Evolutionary conservation across 2,329 filamentous ascomycete genomes (phyloP), one percentile per base, ranked within the genome.

Genomic region (Hymenoscyphus salicellus): DNA sequence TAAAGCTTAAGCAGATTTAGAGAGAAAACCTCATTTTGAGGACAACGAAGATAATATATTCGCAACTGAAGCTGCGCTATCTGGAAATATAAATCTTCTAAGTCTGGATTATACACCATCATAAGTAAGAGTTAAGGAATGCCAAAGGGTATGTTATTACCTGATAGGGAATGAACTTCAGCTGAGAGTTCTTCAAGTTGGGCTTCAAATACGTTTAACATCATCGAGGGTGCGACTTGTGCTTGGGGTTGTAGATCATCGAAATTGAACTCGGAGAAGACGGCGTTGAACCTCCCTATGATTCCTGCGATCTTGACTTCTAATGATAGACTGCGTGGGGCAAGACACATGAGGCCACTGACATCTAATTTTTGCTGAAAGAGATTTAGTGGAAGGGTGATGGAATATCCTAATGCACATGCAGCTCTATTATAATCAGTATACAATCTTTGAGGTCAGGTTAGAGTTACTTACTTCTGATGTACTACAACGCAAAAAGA

Each of bases 151-250:
- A 36, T 38, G n/a, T 30, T 20, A 14, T 33, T 60, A 62, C 63
- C 63, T 63, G 64, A 43, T 4, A 65, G 32, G 1, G 58, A 55
- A 7, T 41, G 20, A 33, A 36, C 55, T 32, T 65, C 61, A n/a
- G 30, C 16, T 5, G 63, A 61, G 38, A 63, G 33, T 7, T 65
- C 64, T 41, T 60, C 63, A 5, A 65, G 49, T 36, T 65, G 64
- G n/a, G 64, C 58, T 32, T 65, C 64, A n/a, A 65, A 65, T 17
- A 65, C 61, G 14, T 65, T 55, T 2, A 65, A 10, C 64, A 65
- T 63, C 64, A 65, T 63, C n/a, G 64, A 58, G 1, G 64, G 64
- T 16, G 64, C 57, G 28, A 61, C 58, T 46, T 65, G 64, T 30
- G 64, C 60, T 33, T 65, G 61, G 14, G 52, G 57, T n/a, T 62